These are phyloP conservation scores for Venturia carpophila DNA, from an alignment of 2,329 filamentous ascomycete genomes.

Conservation along the genomic window DNA sequence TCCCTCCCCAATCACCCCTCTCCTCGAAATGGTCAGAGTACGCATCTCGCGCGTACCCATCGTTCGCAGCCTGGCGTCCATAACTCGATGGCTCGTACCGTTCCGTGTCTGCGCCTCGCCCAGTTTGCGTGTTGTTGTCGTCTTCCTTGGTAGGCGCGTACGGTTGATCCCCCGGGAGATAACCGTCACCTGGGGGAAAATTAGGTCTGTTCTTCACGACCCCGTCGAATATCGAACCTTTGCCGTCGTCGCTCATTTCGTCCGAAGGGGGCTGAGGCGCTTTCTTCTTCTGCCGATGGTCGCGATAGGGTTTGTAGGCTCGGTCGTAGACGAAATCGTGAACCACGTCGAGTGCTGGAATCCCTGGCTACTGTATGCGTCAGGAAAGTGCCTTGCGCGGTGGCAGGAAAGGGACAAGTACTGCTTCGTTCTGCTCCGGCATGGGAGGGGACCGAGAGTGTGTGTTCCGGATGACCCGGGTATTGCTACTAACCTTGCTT, in stretches of 20 bases:
- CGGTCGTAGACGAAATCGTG: conserved; percentile 11
- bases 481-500: background rate
- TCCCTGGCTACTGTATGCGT: background rate
- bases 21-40: conserved; percentile 11
- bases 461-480: background rate
- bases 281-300: conserved; percentile 10
- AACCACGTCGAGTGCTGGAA: conserved; percentile 2
- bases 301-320: conserved; percentile 7
- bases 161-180: background rate
- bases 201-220: background rate
- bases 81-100: conserved; percentile 12
- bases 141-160: background rate
- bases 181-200: conserved; percentile 1
- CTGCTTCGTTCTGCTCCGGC: background rate
- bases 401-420: background rate
- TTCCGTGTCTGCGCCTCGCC: conserved; percentile 12
- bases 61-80: conserved; percentile 10
- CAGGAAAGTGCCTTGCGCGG: background rate
- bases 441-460: background rate
- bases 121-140: no score
- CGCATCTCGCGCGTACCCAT: conserved; percentile 14
- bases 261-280: background rate
- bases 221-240: background rate
- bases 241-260: background rate
- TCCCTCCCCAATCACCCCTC: background rate